Evolutionary conservation across 139 green algal genomes (phyloP).

Genomic region (Closterium sp.): DNA sequence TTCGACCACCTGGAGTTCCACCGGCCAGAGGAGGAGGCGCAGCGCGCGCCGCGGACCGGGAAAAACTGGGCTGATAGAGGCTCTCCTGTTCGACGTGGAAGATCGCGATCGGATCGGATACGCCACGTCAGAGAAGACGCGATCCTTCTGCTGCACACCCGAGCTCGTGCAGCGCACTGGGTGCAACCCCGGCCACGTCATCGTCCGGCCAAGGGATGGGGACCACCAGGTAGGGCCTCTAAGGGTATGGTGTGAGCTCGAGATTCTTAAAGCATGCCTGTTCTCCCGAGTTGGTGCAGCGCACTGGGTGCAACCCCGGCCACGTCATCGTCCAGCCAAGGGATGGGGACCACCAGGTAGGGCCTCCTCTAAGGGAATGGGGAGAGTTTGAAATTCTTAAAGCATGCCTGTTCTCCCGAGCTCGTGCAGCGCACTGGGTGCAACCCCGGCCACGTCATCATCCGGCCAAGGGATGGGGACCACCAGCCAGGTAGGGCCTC

Average conservation of each 20-base stretch:
- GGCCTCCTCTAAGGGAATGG: too few relatives aligned
- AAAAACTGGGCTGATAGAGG: constrained; percentile 61
- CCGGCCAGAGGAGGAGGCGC: constrained; percentile 43
- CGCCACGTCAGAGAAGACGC: constrained; percentile 32
- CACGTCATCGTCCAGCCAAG: constrained; percentile 58
- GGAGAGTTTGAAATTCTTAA: too few relatives aligned
- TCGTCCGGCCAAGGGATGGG: constrained; percentile 49
- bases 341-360: constrained; percentile 11
- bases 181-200: constrained; percentile 59
- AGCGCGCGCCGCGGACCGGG: constrained; percentile 44
- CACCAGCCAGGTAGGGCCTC: too few relatives aligned
- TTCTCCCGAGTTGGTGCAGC: constrained; percentile 55
- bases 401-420: too few relatives aligned
- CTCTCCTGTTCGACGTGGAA: constrained; percentile 64
- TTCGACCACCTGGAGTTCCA: constrained; percentile 59
- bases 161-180: constrained; percentile 56
- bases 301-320: constrained; percentile 54
- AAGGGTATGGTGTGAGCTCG: too few relatives aligned
- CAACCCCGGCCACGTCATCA: too few relatives aligned
- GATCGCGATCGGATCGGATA: constrained; percentile 61
- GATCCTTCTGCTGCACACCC: constrained; percentile 62
- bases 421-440: too few relatives aligned
- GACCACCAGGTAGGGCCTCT: constrained; percentile 20
- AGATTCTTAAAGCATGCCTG: too few relatives aligned
- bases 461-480: too few relatives aligned